phyloP scores from a whole-genome alignment of 805 yeast species.

The Zygosaccharomyces pseudorouxii region DNA sequence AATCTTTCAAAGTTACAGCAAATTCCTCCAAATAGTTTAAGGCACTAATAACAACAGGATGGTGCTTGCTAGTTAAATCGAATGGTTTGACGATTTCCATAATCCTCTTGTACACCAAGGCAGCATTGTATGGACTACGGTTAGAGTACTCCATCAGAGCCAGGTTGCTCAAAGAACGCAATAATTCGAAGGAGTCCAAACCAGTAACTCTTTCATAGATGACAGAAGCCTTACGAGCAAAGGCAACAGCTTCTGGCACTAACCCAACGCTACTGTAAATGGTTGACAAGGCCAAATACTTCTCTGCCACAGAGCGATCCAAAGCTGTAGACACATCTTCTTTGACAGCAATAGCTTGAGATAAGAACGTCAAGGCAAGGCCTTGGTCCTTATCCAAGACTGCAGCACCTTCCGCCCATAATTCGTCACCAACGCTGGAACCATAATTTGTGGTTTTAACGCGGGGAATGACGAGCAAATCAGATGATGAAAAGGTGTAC shows the following conservation, averaged over 20 bases:
- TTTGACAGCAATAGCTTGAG: slow-evolving; percentile 64
- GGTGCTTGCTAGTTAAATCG: slow-evolving; percentile 54
- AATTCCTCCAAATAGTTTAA: slow-evolving; percentile 45
- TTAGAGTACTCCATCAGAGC: slow-evolving; percentile 65
- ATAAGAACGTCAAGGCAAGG: slow-evolving; percentile 57
- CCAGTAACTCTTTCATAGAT: slow-evolving; percentile 81
- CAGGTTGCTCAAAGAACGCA: slow-evolving; percentile 66
- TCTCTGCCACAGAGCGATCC: slow-evolving; percentile 72
- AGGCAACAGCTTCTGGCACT: slow-evolving; percentile 53
- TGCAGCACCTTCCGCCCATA: slow-evolving; percentile 59
- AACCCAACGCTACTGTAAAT: slow-evolving; percentile 57
- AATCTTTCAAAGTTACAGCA: slow-evolving; percentile 54
- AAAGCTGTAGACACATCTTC: slow-evolving; percentile 83
- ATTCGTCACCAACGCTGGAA: slow-evolving; percentile 67
- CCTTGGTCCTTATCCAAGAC: slow-evolving; percentile 41
- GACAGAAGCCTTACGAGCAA: slow-evolving; percentile 62
- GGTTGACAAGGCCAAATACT: slow-evolving; percentile 61
- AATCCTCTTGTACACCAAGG: slow-evolving; percentile 58
- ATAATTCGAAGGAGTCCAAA: slow-evolving; percentile 70
- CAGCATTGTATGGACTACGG: slow-evolving; percentile 54
- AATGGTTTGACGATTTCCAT: slow-evolving; percentile 38
- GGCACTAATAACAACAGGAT: slow-evolving; percentile 66
- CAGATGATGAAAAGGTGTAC: slow-evolving; percentile 52
- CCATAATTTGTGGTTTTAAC: slow-evolving; percentile 65
- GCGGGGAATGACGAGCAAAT: slow-evolving; percentile 71